phyloP scores from a whole-genome alignment of 345 rosid species.

The Camelina hispida region DNA sequence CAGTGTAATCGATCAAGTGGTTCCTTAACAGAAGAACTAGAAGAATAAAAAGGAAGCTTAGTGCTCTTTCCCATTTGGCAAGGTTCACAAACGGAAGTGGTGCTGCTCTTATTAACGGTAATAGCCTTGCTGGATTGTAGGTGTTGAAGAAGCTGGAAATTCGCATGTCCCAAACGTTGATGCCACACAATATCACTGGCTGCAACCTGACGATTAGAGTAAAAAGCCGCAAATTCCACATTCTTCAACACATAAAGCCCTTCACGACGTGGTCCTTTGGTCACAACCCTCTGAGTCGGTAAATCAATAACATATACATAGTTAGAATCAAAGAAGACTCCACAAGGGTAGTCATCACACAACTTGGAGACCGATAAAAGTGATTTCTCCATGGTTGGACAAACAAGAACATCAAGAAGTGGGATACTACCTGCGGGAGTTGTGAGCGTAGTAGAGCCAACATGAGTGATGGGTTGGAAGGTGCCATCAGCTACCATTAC shows the following conservation, averaged over 20 bases:
- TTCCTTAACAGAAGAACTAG: background rate
- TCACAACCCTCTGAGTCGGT: background rate
- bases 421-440: background rate
- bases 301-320: background rate
- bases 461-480: background rate
- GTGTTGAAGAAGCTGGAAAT: background rate
- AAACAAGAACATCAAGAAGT: background rate
- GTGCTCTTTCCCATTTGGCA: background rate
- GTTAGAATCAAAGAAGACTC: background rate
- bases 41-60: background rate
- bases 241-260: background rate
- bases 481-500: background rate
- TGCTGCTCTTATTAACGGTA: background rate
- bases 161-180: background rate
- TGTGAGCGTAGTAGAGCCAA: background rate
- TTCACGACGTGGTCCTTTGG: background rate
- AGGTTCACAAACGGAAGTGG: background rate
- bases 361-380: background rate
- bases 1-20: background rate
- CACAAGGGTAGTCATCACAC: background rate
- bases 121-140: background rate
- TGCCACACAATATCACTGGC: background rate
- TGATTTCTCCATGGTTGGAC: rapidly evolving
- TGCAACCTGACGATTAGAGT: background rate
- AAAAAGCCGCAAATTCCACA: background rate